Evolutionary conservation across 1,139 yeast genomes (phyloP).

Genomic region (Diutina mesorugosa): DNA sequence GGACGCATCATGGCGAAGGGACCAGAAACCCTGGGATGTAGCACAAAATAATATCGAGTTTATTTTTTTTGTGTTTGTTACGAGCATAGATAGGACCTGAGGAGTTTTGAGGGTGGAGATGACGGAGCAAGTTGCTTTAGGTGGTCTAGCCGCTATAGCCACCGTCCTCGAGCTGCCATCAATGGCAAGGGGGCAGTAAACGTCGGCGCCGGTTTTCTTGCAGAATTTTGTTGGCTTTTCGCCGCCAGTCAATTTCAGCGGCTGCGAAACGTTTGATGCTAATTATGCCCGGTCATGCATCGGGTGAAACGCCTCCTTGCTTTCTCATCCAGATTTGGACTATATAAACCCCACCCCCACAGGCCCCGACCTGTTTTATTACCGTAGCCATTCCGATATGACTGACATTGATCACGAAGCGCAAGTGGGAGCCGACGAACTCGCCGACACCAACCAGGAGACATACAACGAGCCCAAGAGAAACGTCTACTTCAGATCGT

Average conservation of each 20-base stretch:
- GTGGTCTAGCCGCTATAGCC: not conserved
- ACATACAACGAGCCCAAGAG: not conserved
- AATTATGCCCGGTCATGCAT: not conserved
- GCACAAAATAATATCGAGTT: not conserved
- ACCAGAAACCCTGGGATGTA: not conserved
- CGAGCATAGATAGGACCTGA: not conserved
- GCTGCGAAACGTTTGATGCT: not conserved
- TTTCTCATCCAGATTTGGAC: not conserved
- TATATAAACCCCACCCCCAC: not conserved
- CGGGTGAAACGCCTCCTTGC: constrained; percentile 1
- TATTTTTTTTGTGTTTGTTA: not conserved
- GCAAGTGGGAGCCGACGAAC: not conserved
- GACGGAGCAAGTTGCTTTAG: not conserved
- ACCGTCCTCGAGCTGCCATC: not conserved
- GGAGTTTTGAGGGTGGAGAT: not conserved
- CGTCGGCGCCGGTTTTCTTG: no score
- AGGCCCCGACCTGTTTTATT: not conserved
- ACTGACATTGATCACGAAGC: constrained; percentile 1
- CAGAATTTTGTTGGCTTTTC: no score
- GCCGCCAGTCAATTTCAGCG: not conserved
- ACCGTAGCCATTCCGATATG: not conserved
- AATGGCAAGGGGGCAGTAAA: no score
- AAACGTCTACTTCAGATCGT: not conserved
- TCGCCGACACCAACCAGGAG: not conserved
- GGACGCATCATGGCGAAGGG: not conserved